Evolutionary conservation across 768 basidiomycete species (phyloP).

Genomic region (Boletellus emodensis): DNA sequence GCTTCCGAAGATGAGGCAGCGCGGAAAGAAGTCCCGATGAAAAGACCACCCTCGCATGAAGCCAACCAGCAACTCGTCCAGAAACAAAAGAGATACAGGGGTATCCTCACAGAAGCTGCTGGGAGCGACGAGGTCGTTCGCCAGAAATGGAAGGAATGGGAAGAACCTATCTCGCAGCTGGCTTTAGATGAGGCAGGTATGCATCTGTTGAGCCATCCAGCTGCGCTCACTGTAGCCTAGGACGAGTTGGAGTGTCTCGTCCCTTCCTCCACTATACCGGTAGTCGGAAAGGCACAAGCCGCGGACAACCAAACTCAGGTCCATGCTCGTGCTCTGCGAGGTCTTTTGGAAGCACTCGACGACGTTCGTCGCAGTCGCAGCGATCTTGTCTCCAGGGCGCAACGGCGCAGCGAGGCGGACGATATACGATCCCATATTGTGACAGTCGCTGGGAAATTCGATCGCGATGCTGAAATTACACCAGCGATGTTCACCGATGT

Average conservation of each 20-base stretch:
- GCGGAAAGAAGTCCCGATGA: conserved; percentile 45
- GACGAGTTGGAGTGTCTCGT: conserved; percentile 61
- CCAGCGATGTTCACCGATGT: conserved; percentile 88
- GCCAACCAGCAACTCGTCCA: conserved; percentile 71
- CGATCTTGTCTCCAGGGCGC: conserved; percentile 61
- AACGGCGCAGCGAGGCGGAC: conserved; percentile 58
- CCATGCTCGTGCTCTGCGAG: conserved; percentile 67
- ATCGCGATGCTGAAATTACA: conserved; percentile 64
- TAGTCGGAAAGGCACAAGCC: conserved; percentile 29
- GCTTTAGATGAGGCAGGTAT: conserved; percentile 56
- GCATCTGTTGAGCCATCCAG: background rate
- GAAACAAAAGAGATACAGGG: conserved; percentile 68
- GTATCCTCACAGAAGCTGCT: conserved; percentile 66
- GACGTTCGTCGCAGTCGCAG: conserved; percentile 58
- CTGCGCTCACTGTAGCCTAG: conserved; percentile 34
- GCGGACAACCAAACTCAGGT: conserved; percentile 50
- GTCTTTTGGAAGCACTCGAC: conserved; percentile 76
- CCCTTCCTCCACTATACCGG: conserved; percentile 57
- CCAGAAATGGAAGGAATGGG: conserved; percentile 89
- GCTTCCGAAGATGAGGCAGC: conserved; percentile 78
- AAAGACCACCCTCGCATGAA: conserved; percentile 67
- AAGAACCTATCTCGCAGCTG: conserved; percentile 62
- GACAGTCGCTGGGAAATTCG: conserved; percentile 60
- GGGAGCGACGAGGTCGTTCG: conserved; percentile 74
- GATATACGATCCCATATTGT: conserved; percentile 71